phyloP scores from a whole-genome alignment of 2,329 filamentous ascomycete genomes.

The Apiospora hydei region DNA sequence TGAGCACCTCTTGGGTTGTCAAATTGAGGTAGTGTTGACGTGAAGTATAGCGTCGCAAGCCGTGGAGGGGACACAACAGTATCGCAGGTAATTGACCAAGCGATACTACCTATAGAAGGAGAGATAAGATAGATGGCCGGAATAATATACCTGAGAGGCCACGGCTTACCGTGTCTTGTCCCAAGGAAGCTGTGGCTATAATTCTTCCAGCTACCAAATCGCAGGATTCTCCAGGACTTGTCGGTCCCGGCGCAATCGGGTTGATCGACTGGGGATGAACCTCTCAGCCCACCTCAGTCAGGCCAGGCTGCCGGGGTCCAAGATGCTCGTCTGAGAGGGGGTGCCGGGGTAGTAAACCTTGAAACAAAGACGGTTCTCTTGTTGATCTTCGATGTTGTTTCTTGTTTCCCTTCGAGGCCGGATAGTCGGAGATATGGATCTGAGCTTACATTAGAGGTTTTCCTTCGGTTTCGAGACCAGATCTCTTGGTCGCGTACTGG shows the following conservation, averaged over 20 bases:
- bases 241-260: conserved; percentile 32
- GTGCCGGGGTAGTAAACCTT: not conserved
- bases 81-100: conserved; percentile 6
- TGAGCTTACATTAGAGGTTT: not conserved
- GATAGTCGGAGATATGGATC: conserved; percentile 15
- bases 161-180: conserved; percentile 29
- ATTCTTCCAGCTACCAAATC: conserved; percentile 43
- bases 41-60: not conserved
- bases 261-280: conserved; percentile 24
- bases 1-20: not conserved
- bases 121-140: conserved; percentile 26
- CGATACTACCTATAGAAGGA: conserved; percentile 4
- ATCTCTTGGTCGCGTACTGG: not conserved
- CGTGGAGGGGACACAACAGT: not conserved
- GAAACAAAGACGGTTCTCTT: not conserved
- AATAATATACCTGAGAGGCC: conserved; percentile 30
- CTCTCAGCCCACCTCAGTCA: conserved; percentile 25
- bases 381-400: conserved; percentile 14
- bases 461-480: not conserved
- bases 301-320: conserved; percentile 11
- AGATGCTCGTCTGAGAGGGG: not conserved
- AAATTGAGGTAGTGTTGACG: not conserved
- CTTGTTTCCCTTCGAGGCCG: not conserved
- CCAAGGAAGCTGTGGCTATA: conserved; percentile 34
- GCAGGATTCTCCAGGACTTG: conserved; percentile 33